Evolutionary conservation across 2,329 filamentous ascomycete genomes (phyloP).

Genomic region (Teratosphaeria destructans): DNA sequence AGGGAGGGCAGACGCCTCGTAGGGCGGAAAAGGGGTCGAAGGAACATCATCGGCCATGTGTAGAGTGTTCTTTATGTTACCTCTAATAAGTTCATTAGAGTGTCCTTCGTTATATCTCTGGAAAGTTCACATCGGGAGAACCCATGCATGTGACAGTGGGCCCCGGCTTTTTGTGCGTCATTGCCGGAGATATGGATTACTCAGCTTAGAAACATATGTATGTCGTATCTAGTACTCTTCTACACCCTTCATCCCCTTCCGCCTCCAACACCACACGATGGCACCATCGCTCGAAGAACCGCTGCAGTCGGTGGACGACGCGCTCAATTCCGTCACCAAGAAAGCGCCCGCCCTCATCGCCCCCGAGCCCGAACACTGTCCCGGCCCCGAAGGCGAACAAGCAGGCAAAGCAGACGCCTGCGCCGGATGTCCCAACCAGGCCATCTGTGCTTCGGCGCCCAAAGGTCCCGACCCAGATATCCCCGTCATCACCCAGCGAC

Average conservation of each 20-base stretch:
- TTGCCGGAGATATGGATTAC: background rate
- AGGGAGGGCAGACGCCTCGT: background rate
- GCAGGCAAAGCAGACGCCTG: constrained; percentile 67
- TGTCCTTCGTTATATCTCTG: background rate
- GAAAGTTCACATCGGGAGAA: background rate
- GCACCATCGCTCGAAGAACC: constrained; percentile 71
- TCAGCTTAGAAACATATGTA: background rate
- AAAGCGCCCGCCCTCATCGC: constrained; percentile 76
- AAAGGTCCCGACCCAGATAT: constrained; percentile 96
- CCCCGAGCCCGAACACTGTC: constrained; percentile 90
- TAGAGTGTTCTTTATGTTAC: background rate
- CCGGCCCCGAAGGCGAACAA: constrained; percentile 70
- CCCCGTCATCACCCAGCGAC: constrained; percentile 71
- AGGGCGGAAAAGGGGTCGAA: background rate
- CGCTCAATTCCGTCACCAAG: constrained; percentile 65
- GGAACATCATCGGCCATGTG: constrained; percentile 6
- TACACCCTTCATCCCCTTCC: background rate
- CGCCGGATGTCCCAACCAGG: constrained; percentile 89
- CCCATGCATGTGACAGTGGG: background rate
- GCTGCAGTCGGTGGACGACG: constrained; percentile 40
- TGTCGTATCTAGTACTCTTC: background rate
- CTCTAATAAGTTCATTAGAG: no score
- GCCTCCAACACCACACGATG: constrained; percentile 41
- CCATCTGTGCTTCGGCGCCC: constrained; percentile 85
- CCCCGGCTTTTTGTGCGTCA: background rate